Percentiles rank a stretch among this genome's conserved stretches.
phyloP scores from a whole-genome alignment of 2,329 filamentous ascomycete genomes.

The Diaporthe citri region DNA sequence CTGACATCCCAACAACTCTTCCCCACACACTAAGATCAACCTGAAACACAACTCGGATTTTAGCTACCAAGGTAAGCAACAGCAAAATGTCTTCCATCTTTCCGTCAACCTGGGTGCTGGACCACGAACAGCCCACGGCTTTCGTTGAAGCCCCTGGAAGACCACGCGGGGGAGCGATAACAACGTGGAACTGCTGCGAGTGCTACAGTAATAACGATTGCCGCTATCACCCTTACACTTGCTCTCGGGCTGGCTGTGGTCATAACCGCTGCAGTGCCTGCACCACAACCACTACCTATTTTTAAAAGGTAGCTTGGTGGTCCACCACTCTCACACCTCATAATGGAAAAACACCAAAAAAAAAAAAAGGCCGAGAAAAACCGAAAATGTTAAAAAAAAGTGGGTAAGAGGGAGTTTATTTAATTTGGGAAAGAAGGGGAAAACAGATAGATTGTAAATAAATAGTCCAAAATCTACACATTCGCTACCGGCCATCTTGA shows the following conservation, averaged over 20 bases:
- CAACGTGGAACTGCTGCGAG: neutral
- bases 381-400: neutral
- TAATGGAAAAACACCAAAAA: neutral
- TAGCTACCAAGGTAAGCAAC: neutral
- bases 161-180: neutral
- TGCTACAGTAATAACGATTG: neutral
- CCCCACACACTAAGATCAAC: neutral
- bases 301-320: neutral
- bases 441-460: neutral
- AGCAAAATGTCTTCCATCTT: constrained; percentile 5
- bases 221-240: neutral
- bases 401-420: neutral
- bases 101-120: neutral
- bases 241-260: neutral
- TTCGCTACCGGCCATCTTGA: neutral
- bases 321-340: neutral
- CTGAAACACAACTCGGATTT: no score
- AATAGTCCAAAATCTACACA: neutral
- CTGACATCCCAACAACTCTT: neutral
- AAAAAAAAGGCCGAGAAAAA: neutral
- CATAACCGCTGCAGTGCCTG: neutral
- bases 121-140: neutral
- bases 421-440: neutral
- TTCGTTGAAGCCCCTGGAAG: neutral
- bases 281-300: neutral